Evolutionary conservation across 2,329 filamentous ascomycete species (phyloP).

Genomic region (Emergomyces orientalis): DNA sequence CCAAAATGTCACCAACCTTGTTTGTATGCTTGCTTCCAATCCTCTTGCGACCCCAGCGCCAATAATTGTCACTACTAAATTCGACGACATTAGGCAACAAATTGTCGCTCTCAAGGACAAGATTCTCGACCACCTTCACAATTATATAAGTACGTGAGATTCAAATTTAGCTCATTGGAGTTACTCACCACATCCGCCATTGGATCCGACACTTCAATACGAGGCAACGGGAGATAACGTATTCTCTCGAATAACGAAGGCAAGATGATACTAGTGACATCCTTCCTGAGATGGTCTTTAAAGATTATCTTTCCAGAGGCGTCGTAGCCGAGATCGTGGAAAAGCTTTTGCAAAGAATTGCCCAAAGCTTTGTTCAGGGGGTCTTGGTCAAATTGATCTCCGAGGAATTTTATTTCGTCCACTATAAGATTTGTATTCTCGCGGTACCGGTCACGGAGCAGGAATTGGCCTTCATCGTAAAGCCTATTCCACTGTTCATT

Average conservation of each 20-base stretch:
- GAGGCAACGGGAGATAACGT: slow-evolving; percentile 83
- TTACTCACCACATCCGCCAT: slow-evolving; percentile 60
- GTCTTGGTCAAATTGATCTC: slow-evolving; percentile 81
- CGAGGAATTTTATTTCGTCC: slow-evolving; percentile 85
- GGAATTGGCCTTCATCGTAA: slow-evolving; percentile 74
- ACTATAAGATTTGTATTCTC: slow-evolving; percentile 74
- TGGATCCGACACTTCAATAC: slow-evolving; percentile 82
- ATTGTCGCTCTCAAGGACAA: slow-evolving; percentile 93
- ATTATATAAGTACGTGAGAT: slow-evolving; percentile 4
- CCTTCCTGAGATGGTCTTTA: slow-evolving; percentile 88
- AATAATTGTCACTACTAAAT: slow-evolving; percentile 84
- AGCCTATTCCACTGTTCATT: slow-evolving; percentile 74
- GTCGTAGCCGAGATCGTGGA: slow-evolving; percentile 82
- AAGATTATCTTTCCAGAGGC: slow-evolving; percentile 74
- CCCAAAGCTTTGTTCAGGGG: slow-evolving; percentile 75
- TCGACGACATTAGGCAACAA: slow-evolving; percentile 89
- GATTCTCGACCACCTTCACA: slow-evolving; percentile 66
- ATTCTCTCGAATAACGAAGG: slow-evolving; percentile 74
- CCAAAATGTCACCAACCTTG: slow-evolving; percentile 37
- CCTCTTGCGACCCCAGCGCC: slow-evolving; percentile 88
- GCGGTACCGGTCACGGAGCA: slow-evolving; percentile 82
- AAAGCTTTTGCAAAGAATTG: slow-evolving; percentile 68
- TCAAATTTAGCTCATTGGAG: not conserved
- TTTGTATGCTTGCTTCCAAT: slow-evolving; percentile 73
- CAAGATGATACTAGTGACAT: slow-evolving; percentile 76